A percentile compares a stretch with the other conserved stretches of the same genome.
These are phyloP conservation scores for Athelia psychrophila DNA, from an alignment of 1,284 basidiomycete species.

Conservation along the genomic window DNA sequence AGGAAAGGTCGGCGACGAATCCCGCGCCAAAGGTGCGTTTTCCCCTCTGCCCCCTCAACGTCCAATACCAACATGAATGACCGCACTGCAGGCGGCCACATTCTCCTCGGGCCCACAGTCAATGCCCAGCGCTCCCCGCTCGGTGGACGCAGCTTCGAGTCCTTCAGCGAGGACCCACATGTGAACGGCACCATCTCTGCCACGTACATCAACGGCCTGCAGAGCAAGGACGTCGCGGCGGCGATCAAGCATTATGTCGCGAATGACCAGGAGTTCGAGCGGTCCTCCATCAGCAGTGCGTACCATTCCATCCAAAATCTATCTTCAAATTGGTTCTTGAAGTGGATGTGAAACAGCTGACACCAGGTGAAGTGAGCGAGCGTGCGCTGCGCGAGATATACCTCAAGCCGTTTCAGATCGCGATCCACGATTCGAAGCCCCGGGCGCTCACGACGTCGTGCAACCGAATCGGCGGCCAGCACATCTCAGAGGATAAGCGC, in stretches of 20 bases:
- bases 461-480: constrained; percentile 50
- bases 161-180: constrained; percentile 45
- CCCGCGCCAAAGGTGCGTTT: constrained; percentile 39
- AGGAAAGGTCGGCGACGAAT: constrained; percentile 45
- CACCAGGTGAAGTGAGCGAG: constrained; percentile 46
- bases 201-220: constrained; percentile 51
- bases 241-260: constrained; percentile 46
- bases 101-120: constrained; percentile 50
- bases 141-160: constrained; percentile 50
- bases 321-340: background rate
- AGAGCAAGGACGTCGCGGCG: constrained; percentile 45
- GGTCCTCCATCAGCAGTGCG: constrained; percentile 14
- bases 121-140: constrained; percentile 52
- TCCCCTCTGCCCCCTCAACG: too few species aligned
- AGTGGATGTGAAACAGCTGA: too few species aligned
- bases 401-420: constrained; percentile 45
- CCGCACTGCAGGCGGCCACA: constrained; percentile 35
- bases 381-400: constrained; percentile 59
- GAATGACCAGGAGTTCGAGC: constrained; percentile 51
- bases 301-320: too few species aligned
- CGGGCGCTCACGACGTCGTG: constrained; percentile 47
- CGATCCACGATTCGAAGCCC: constrained; percentile 40
- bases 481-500: constrained; percentile 42
- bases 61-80: too few species aligned
- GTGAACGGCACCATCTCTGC: constrained; percentile 43